Percentiles rank a stretch among this genome's conserved stretches.
Conservation (phyloP, 441 rosid genomes). For the Breynia disticha region DNA sequence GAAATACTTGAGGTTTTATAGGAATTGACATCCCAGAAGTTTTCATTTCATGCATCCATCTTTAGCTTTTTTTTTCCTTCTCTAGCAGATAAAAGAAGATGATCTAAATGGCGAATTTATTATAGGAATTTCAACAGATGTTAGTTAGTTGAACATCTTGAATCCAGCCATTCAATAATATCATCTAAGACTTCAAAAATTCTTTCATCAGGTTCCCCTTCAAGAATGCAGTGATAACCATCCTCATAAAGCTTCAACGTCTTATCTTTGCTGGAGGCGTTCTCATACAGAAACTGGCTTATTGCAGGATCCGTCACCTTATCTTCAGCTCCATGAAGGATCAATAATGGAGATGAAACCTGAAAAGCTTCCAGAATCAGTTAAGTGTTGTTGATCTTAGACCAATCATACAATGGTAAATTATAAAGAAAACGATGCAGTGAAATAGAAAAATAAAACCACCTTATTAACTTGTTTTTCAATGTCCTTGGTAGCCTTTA, state of each 20-base stretch:
- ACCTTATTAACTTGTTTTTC: slow-evolving; percentile 70
- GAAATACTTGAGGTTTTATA: no score
- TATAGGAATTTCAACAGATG: neutral
- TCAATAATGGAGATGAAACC: slow-evolving; percentile 77
- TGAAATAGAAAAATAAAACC: slow-evolving; percentile 5
- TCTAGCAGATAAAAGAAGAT: no score
- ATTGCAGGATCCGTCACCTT: slow-evolving; percentile 77
- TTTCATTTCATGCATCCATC: no score
- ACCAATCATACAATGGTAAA: neutral
- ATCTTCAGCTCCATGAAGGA: slow-evolving; percentile 86
- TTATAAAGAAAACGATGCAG: no score
- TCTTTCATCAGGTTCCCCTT: slow-evolving; percentile 79
- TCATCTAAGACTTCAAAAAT: slow-evolving; percentile 50
- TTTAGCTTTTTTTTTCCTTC: no score
- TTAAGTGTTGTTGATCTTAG: slow-evolving; percentile 1
- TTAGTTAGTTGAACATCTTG: slow-evolving; percentile 23
- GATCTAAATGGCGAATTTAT: no score
- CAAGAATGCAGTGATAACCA: slow-evolving; percentile 84
- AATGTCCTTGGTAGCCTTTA: slow-evolving; percentile 61
- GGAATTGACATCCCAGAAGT: no score
- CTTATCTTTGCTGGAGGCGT: slow-evolving; percentile 71
- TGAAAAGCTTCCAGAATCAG: slow-evolving; percentile 17
- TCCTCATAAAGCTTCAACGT: slow-evolving; percentile 74
- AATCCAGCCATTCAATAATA: slow-evolving; percentile 70
- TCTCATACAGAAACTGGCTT: slow-evolving; percentile 69